Percentiles rank a stretch among this genome's conserved stretches.
Conservation (phyloP, 805 yeast species). For the Sugiyamaella americana region DNA sequence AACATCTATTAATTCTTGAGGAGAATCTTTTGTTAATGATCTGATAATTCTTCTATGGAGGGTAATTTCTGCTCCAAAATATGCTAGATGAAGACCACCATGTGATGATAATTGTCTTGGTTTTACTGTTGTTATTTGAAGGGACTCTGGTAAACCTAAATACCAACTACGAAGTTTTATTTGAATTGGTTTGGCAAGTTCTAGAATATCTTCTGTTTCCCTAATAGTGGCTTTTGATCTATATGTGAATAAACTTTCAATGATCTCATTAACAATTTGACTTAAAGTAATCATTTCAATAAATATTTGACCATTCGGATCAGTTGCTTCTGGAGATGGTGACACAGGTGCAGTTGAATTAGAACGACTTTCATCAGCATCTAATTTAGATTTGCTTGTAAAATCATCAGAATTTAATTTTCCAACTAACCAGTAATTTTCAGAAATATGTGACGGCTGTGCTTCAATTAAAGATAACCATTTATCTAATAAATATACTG, state of each 20-base stretch:
- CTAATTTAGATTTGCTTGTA: conserved; percentile 25
- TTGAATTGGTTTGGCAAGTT: conserved; percentile 55
- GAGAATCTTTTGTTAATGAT: conserved; percentile 36
- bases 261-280: conserved; percentile 34
- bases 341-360: not conserved
- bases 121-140: conserved; percentile 19
- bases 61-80: conserved; percentile 84
- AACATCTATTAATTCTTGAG: conserved; percentile 52
- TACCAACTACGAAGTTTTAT: conserved; percentile 33
- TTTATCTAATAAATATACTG: conserved; percentile 85
- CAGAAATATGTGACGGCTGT: conserved; percentile 74
- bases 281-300: conserved; percentile 31
- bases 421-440: conserved; percentile 73
- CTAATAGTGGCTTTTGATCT: conserved; percentile 50
- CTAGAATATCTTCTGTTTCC: conserved; percentile 62
- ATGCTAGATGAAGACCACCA: conserved; percentile 75
- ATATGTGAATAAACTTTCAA: conserved; percentile 67
- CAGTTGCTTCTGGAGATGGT: conserved; percentile 10
- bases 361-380: not conserved
- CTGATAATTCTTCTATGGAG: conserved; percentile 53
- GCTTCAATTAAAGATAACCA: conserved; percentile 82
- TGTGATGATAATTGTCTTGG: conserved; percentile 39
- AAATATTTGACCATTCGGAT: conserved; percentile 22
- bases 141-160: conserved; percentile 27
- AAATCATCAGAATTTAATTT: conserved; percentile 68